Conservation (phyloP, 768 basidiomycete genomes). For the Tylopilus rubrobrunneus region DNA sequence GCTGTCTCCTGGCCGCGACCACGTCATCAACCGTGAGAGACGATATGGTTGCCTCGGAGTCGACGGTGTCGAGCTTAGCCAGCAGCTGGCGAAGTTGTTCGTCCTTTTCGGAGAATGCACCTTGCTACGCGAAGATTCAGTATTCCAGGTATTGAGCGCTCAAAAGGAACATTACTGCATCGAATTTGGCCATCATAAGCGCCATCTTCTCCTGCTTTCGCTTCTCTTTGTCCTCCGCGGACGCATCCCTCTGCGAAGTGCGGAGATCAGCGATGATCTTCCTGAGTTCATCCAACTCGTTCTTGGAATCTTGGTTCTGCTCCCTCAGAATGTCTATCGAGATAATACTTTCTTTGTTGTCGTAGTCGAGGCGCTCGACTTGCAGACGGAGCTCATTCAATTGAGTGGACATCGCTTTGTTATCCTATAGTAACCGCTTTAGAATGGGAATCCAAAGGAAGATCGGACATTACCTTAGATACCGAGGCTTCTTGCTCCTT, state of each 20-base stretch:
- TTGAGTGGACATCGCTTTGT: constrained; percentile 90
- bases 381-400: constrained; percentile 89
- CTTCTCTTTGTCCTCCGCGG: constrained; percentile 96
- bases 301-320: constrained; percentile 82
- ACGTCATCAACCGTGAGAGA: constrained; percentile 73
- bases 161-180: constrained; percentile 58
- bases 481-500: constrained; percentile 85
- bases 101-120: constrained; percentile 94
- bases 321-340: constrained; percentile 94
- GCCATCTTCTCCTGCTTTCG: constrained; percentile 99
- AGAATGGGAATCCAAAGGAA: constrained; percentile 4
- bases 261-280: constrained; percentile 77
- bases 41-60: constrained; percentile 51
- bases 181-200: constrained; percentile 99
- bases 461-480: constrained; percentile 53
- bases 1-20: too few species aligned
- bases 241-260: constrained; percentile 75
- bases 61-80: constrained; percentile 79
- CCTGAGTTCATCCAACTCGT: constrained; percentile 86
- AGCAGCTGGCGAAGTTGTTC: constrained; percentile 85
- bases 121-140: constrained; percentile 51
- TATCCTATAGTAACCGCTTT: constrained; percentile 56
- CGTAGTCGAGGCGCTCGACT: constrained; percentile 89
- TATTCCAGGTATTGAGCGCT: background rate
- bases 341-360: constrained; percentile 92